phyloP scores from a whole-genome alignment of 257 asterid genomes.

The Jaltomata sinuosa region DNA sequence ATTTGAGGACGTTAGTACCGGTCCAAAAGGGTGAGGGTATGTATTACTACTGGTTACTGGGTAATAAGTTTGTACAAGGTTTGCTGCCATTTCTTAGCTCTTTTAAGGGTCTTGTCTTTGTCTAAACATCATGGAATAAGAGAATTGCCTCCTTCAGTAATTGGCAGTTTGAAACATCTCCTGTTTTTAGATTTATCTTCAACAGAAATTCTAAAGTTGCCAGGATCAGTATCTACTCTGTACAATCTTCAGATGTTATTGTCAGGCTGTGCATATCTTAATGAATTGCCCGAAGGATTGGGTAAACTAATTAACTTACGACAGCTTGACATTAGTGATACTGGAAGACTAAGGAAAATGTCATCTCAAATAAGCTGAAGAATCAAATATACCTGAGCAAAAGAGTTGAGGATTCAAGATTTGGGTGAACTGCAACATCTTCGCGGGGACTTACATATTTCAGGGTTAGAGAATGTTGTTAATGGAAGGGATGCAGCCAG shows the following conservation, averaged over 20 bases:
- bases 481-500: slow-evolving; percentile 45
- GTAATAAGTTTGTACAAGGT: not conserved
- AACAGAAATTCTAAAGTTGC: not conserved
- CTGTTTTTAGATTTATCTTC: not conserved
- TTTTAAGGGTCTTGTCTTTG: not conserved
- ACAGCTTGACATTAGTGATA: slow-evolving; percentile 50
- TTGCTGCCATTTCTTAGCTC: not conserved
- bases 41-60: not conserved
- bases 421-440: slow-evolving; percentile 27
- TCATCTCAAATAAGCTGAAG: slow-evolving; percentile 35
- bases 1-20: not conserved
- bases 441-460: slow-evolving; percentile 43
- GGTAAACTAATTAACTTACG: slow-evolving; percentile 48
- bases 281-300: slow-evolving; percentile 34
- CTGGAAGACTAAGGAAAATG: slow-evolving; percentile 48
- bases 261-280: slow-evolving; percentile 42
- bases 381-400: slow-evolving; percentile 46
- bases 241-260: slow-evolving; percentile 35
- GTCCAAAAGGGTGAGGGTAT: not conserved
- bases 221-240: not conserved
- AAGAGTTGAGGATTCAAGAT: slow-evolving; percentile 39
- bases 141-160: not conserved
- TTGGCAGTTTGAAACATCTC: not conserved
- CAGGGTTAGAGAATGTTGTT: slow-evolving; percentile 46
- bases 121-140: not conserved